Conservation (phyloP, 2,329 filamentous ascomycete genomes). For the Trichoderma aggressivum region DNA sequence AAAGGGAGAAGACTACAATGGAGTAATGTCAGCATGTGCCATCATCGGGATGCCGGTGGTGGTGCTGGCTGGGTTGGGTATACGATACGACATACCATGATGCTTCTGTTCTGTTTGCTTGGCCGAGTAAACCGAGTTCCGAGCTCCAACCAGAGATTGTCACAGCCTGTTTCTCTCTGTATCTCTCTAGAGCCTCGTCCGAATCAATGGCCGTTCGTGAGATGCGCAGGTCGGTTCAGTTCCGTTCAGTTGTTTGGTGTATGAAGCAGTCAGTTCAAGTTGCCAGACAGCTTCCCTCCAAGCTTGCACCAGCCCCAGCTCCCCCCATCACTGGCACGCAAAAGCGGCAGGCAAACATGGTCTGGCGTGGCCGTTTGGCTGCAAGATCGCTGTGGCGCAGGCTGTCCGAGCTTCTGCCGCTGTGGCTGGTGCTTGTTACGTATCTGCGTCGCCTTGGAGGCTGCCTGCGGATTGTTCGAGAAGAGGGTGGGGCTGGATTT, state of each 20-base stretch:
- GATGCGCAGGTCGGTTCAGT: not conserved
- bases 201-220: conserved; percentile 1
- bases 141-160: not conserved
- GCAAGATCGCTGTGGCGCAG: conserved; percentile 8
- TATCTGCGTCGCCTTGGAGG: conserved; percentile 21
- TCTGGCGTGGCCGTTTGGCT: conserved; percentile 25
- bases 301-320: conserved; percentile 7
- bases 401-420: conserved; percentile 14
- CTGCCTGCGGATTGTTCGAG: conserved; percentile 24
- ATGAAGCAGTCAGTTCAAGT: not conserved
- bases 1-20: conserved; percentile 75
- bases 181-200: not conserved
- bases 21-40: conserved; percentile 25
- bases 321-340: not conserved
- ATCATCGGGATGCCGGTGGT: conserved; percentile 7
- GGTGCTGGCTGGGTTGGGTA: not conserved
- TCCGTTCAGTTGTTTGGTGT: not conserved
- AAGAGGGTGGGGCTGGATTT: not conserved
- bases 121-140: not conserved
- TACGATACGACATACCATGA: conserved; percentile 29
- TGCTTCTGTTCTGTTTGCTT: conserved; percentile 12
- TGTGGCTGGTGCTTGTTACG: conserved; percentile 13
- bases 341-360: conserved; percentile 25
- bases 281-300: not conserved
- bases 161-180: not conserved